Evolutionary conservation across 2,329 filamentous ascomycete genomes (phyloP), one percentile per base, ranked within the genome.

Genomic region (Aureobasidium sp.): DNA sequence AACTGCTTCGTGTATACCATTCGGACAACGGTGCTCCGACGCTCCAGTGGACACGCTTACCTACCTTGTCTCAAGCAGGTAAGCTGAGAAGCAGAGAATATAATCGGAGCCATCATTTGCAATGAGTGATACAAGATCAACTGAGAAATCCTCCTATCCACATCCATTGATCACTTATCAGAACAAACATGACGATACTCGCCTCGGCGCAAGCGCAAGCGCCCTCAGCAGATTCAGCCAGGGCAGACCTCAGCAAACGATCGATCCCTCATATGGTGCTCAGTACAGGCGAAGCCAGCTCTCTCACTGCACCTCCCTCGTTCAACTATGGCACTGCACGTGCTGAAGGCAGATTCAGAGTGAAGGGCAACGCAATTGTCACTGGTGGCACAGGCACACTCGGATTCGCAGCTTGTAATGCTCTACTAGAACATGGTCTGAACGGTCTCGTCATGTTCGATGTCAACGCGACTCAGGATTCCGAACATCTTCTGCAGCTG

Each of bases 401-500:
- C 0, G 86, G 83, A 8, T 77, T 86, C 10, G 77, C 78, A 61
- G 79, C 81, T 34, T 81, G 81, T 0, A 75, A 79, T 47, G 87
- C 86, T 1, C 78, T 90, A 24, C 84, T 89, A 43, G 85, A 90
- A 72, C 87, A 90, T 68, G 87, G 87, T 9, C 75, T 84, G 1
- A 71, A 75, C 0, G 84, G 82, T 1, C 74, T 89, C 13, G 79
- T 79, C 44, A 78, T 90, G 29, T 82, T 87, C 69, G 87, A 89
- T 70, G 69, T 86, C 24, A 64, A 70, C 6, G 72, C 76, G 27
- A 77, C 86, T 53, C 68, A 75, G 2, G 20, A 20, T 5, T 37
- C 43, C 4, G 37, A 6, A 2, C 37, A 56, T 6, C 37, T 56
- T 2, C 1, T 10, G 1, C 63, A 67, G 1, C 76, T 89, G 0